Evolutionary conservation across 202 grass and related monocot genomes (phyloP), one percentile per base, ranked within the genome.

Genomic region (Dendrocalamus latiflorus): DNA sequence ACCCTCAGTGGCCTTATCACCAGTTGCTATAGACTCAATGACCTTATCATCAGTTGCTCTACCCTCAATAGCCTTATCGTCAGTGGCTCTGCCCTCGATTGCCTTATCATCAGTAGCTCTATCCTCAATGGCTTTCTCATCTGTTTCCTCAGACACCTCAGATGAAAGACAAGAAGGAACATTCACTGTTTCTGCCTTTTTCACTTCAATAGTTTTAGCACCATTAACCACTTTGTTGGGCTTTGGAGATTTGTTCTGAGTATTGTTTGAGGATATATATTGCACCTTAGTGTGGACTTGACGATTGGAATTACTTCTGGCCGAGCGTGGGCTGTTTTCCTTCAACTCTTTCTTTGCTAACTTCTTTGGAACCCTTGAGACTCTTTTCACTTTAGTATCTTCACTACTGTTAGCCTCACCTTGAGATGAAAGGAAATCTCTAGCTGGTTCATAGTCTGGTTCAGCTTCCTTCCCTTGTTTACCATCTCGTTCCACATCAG

Each of bases 361-460:
- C 74, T 95, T 99, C 80, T 94, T 99, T 13, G 96, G 96, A 75
- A 99, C 91, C 76, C 91, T 94, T 70, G 96, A 94, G 61, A 84
- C 53, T 74, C 89, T 90, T 83, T 95, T 98, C 34, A 45, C 73
- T 65, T 82, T 90, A 73, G 62, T 89, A 76, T 91, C 83, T 76
- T 94, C 90, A 59, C 92, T 92, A 63, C 55, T 83, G 75, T 80
- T 75, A 30, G 80, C 43, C 4, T 99, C 96, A 63, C 90, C 91
- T 83, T 94, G 90, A 63, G 91, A 95, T 77, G 96, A 95, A 75
- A 99, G 71, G 53, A 89, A 93, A 84, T 95, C 88, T 76, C 89
- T 93, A 63, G 91, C 65, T 42, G 89, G 91, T 66, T 99, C 96
- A 76, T 93, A 99, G 47, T 99, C 93, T 76, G 87, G 84, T 65